These are phyloP conservation scores for Vigna reflexopilosa DNA, from an alignment of 306 rosid species.

Conservation along the genomic window DNA sequence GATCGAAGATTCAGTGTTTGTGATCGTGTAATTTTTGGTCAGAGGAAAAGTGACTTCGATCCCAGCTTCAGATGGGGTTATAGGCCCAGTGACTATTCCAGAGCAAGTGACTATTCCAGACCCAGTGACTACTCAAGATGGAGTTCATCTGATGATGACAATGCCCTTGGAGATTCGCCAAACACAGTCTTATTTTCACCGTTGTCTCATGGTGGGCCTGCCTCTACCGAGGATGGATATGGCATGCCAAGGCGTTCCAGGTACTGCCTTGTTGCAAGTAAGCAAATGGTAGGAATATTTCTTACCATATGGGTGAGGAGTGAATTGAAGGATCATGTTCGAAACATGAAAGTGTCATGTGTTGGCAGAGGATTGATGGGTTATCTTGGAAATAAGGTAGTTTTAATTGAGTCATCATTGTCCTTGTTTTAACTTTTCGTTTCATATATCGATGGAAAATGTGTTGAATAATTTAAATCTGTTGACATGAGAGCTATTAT, in stretches of 20 bases:
- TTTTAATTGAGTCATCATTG: constrained; percentile 2
- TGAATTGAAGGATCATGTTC: constrained; percentile 87
- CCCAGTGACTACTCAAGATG: constrained; percentile 93
- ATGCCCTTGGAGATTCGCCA: constrained; percentile 90
- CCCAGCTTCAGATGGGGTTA: constrained; percentile 78
- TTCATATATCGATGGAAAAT: background rate
- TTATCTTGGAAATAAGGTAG: constrained; percentile 98
- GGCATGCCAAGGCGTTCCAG: constrained; percentile 76
- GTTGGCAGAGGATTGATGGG: constrained; percentile 99
- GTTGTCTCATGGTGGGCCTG: constrained; percentile 73
- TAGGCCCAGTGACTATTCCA: constrained; percentile 88
- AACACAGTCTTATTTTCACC: constrained; percentile 88
- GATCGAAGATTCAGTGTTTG: constrained; percentile 97
- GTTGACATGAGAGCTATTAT: constrained; percentile 31
- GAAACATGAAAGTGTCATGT: constrained; percentile 91
- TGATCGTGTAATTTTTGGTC: constrained; percentile 91
- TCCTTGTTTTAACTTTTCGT: constrained; percentile 12
- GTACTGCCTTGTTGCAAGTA: constrained; percentile 92
- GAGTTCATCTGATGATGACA: constrained; percentile 98
- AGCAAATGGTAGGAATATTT: constrained; percentile 99
- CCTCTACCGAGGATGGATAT: constrained; percentile 76
- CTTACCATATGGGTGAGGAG: constrained; percentile 96
- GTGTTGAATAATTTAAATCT: constrained; percentile 19
- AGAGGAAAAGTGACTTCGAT: constrained; percentile 79
- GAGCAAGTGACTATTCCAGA: constrained; percentile 80